Evolutionary conservation across 495 filamentous ascomycete species (phyloP), one percentile per base, ranked within the genome.

Genomic region (Penicillium antarcticum): DNA sequence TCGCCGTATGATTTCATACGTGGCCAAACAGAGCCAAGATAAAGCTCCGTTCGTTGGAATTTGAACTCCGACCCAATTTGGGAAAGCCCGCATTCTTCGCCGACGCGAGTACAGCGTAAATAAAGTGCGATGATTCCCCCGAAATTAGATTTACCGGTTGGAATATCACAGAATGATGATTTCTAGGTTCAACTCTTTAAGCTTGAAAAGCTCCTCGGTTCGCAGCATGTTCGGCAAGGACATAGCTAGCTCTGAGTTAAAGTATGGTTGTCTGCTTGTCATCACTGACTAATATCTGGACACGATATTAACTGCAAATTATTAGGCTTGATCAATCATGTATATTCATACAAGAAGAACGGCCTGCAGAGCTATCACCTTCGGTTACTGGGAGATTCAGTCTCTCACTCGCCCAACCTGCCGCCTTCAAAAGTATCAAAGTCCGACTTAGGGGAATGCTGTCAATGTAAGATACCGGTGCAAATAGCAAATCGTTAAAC

Each of bases 251-350:
- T 17, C 47, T 13, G 38, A 49, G 12, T 32, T 49, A 19, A 49
- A 36, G 47, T 49, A 49, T 31, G 13, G 29, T 7, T 2, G 0
- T 23, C 26, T 29, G 26, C 26, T 0, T 29, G 0, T 8, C 5
- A 29, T 29, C 2, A 29, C 9, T 29, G 12, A 6, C 1, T 7
- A 40, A 19, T 14, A 21, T 46, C 26, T 1, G 11, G 21, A 10
- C 24, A 23, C 17, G n/a, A 35, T 17, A 10, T 16, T 49, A 21
- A 49, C 38, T 1, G 4, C 29, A 42, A 26, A 12, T 45, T 14
- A 23, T 11, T 48, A 64, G 61, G 19, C 43, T 65, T 3, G 54
- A 59, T 23, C 34, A 55, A 38, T 42, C 58, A 32, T 59, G 55
- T 40, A 45, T 65, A 35, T 62, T 59, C 21, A 26, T 65, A 9